Conservation (phyloP, 441 rosid genomes). For the Brassica hybrid region DNA sequence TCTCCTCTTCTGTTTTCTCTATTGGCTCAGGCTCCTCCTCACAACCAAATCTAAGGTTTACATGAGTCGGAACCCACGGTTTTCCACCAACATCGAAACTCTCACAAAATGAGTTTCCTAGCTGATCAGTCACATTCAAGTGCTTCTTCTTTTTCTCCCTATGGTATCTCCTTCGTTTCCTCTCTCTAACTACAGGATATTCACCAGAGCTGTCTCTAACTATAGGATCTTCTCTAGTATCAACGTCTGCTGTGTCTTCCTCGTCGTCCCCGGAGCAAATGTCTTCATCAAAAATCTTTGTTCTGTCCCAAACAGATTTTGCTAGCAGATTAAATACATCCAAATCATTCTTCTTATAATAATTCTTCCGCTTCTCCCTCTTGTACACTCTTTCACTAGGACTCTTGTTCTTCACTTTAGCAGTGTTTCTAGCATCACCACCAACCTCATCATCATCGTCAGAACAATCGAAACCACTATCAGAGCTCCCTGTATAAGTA, state of each 20-base stretch:
- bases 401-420: conserved; percentile 11
- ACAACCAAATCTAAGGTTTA: conserved; percentile 51
- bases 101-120: not conserved
- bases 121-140: not conserved
- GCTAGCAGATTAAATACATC: conserved; percentile 23
- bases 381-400: not conserved
- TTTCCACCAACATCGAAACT: conserved; percentile 10
- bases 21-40: conserved; percentile 43
- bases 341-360: conserved; percentile 2
- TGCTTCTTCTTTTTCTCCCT: conserved; percentile 23
- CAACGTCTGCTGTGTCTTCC: conserved; percentile 1
- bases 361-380: not conserved
- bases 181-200: not conserved
- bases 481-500: conserved; percentile 29
- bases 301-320: conserved; percentile 40
- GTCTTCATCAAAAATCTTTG: conserved; percentile 34
- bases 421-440: conserved; percentile 9
- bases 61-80: conserved; percentile 34
- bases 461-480: conserved; percentile 31
- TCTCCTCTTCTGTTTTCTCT: conserved; percentile 56
- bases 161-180: conserved; percentile 20
- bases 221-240: conserved; percentile 16
- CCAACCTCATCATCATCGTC: conserved; percentile 40
- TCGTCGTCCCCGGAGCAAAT: conserved; percentile 3
- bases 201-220: not conserved